Evolutionary conservation across 345 rosid species (phyloP), one percentile per base, ranked within the genome.

Genomic region (Boechera retrofracta): DNA sequence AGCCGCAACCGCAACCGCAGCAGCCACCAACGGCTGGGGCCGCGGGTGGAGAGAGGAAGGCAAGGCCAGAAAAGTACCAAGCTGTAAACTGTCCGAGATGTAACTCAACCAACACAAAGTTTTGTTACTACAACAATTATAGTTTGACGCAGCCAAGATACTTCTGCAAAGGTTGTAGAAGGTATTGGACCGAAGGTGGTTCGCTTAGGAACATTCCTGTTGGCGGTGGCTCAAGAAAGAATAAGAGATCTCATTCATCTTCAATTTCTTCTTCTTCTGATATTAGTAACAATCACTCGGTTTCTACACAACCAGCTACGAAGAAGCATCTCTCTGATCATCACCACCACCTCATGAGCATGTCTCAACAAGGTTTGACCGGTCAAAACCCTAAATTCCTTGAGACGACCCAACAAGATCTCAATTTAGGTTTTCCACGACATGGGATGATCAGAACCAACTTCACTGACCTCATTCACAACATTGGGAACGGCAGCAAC

Each of bases 171-270:
- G 87, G 94, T 66, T 95, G 99, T 77, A 83, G 93, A 85, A 91
- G 99, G 86, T 95, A 95, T 62, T 95, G 99, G 99, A 95, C 99
- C 31, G 96, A 92, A 77, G 99, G 99, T 6, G 99, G 99, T 8
- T 92, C 99, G 15, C 87, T 92, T 2, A 85, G 98, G 65, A 95
- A 91, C 78, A 95, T 95, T 70, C 99, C 99, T 26, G 98, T 95
- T 11, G 99, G 99, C 16, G 99, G 99, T 36, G 96, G 94, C 74
- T 93, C 99, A 63, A 89, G 98, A 69, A 95, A 91, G 91, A 95
- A 95, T 87, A 95, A 91, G 83, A 89, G 97, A 84, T 85, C 96
- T 32, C 71, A 87, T 28, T 77, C 89, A 11, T 64, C 83, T 13
- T 79, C 84, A 7, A 24, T 85, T 41, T 73, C 88, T 51, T 71